Percentiles rank a stretch among this genome's conserved stretches.
Conservation (phyloP, 1,284 basidiomycete species). For the Pterulicium gracile region DNA sequence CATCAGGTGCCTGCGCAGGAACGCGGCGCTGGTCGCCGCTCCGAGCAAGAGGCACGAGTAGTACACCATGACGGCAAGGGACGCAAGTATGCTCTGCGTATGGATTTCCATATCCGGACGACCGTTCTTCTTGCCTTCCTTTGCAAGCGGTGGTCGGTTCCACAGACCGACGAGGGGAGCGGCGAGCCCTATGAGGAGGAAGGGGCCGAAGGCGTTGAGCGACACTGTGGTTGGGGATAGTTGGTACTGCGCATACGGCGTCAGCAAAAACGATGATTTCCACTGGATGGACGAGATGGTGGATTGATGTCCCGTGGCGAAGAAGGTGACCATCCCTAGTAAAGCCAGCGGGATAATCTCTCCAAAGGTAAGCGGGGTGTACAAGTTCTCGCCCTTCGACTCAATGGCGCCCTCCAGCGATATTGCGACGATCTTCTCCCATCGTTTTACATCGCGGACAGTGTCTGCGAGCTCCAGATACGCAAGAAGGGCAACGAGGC, state of each 20-base stretch:
- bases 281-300: slow-evolving; percentile 89
- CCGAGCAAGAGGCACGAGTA: slow-evolving; percentile 60
- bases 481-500: slow-evolving; percentile 54
- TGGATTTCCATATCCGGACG: slow-evolving; percentile 16
- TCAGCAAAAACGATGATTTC: slow-evolving; percentile 85
- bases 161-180: slow-evolving; percentile 74
- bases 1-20: slow-evolving; percentile 87
- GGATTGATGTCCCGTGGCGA: slow-evolving; percentile 87
- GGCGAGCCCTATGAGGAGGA: slow-evolving; percentile 55
- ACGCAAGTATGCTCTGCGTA: slow-evolving; percentile 34
- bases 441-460: slow-evolving; percentile 55
- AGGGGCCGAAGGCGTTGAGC: slow-evolving; percentile 73
- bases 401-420: slow-evolving; percentile 23
- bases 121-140: slow-evolving; percentile 4
- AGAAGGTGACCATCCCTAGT: slow-evolving; percentile 72
- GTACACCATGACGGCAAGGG: slow-evolving; percentile 61
- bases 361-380: slow-evolving; percentile 41
- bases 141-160: slow-evolving; percentile 53
- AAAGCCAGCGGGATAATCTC: slow-evolving; percentile 69
- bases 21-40: slow-evolving; percentile 64
- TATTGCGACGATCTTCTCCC: slow-evolving; percentile 40
- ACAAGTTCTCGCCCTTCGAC: slow-evolving; percentile 8
- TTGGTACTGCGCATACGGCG: slow-evolving; percentile 58
- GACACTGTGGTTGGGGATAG: slow-evolving; percentile 72
- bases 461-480: slow-evolving; percentile 76